Evolutionary conservation across 345 rosid genomes (phyloP), one percentile per base, ranked within the genome.

Genomic region (Melastoma malabathricum): DNA sequence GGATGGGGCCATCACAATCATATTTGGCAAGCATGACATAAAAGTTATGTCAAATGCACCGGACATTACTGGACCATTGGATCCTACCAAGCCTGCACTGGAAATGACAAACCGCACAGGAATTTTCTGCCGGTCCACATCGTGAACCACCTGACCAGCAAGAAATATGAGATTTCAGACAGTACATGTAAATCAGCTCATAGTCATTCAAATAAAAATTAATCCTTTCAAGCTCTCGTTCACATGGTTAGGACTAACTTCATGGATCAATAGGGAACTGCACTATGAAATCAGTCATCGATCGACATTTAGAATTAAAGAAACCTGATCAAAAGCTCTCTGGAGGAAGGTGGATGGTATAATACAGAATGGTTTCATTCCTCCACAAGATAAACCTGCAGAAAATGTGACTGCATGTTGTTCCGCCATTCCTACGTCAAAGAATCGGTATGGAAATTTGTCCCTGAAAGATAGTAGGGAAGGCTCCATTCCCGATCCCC

Each of bases 1-100:
- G 1, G 96, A 77, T 53, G 98, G 94, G 29, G 98, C 98, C 98
- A 89, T 86, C 55, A 86, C 83, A 61, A 89, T 73, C 97, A 90
- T 90, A 73, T 80, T 90, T 55, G 98, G 98, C 72, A 90, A 76
- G 44, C 83, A 90, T 60, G 98, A 81, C 96, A 90, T 86, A 64
- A 80, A 89, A 43, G 96, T 75, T 64, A 90, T 78, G 61, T 90
- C 98, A 34, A 83, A 90, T 57, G 94, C 81, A 38, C 98, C 98
- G 61, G 81, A 81, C 50, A 81, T 84, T 51, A 69, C 60, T 3
- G 98, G 86, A 55, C 98, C 98, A 69, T 82, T 89, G 2, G 86
- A 76, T 50, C 98, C 96, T 46, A 83, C 98, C 64, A 89, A 62
- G 44, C 98, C 98, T 12, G 94, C 98, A 62, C 94, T 77, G 20